Percentiles rank a stretch among this genome's conserved stretches.
phyloP scores from a whole-genome alignment of 176 grass and related monocot species.

The Phyllostachys edulis region DNA sequence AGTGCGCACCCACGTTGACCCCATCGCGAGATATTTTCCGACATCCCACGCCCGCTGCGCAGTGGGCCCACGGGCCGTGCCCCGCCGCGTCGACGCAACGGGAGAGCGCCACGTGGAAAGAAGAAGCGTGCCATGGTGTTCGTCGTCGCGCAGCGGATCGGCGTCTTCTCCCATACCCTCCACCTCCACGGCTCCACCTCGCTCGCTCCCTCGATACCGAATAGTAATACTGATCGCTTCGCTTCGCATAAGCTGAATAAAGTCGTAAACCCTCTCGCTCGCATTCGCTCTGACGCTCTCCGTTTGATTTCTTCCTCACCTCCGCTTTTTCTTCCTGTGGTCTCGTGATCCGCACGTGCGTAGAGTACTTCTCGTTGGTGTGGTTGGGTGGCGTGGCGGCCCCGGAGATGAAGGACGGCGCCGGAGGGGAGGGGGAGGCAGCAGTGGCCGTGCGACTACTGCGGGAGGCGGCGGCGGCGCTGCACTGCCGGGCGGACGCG shows the following conservation, averaged over 20 bases:
- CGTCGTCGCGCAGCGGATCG: constrained; percentile 6
- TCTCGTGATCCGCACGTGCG: constrained; percentile 6
- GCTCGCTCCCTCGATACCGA: background rate
- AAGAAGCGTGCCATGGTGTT: background rate
- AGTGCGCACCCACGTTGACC: background rate
- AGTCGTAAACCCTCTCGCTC: background rate
- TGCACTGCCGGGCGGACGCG: constrained; percentile 72
- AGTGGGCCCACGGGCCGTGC: background rate
- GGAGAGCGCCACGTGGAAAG: constrained; percentile 4
- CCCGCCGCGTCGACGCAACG: constrained; percentile 12
- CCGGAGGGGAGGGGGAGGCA: background rate
- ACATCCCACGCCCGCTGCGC: background rate
- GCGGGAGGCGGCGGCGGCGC: constrained; percentile 58
- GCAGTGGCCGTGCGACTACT: constrained; percentile 66
- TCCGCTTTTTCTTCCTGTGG: background rate
- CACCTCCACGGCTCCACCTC: background rate
- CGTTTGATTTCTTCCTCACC: background rate
- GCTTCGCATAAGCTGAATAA: background rate
- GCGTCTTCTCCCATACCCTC: background rate
- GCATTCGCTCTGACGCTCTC: background rate
- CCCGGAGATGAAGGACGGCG: constrained; percentile 23
- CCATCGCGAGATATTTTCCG: constrained; percentile 40
- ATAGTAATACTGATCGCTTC: too few relatives aligned
- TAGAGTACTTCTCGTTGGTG: background rate
- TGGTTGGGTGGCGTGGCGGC: background rate